Percentiles rank a stretch among this genome's conserved stretches.
These are phyloP conservation scores for Cytospora paraplurivora DNA, from an alignment of 2,329 filamentous ascomycete species.

Conservation along the genomic window DNA sequence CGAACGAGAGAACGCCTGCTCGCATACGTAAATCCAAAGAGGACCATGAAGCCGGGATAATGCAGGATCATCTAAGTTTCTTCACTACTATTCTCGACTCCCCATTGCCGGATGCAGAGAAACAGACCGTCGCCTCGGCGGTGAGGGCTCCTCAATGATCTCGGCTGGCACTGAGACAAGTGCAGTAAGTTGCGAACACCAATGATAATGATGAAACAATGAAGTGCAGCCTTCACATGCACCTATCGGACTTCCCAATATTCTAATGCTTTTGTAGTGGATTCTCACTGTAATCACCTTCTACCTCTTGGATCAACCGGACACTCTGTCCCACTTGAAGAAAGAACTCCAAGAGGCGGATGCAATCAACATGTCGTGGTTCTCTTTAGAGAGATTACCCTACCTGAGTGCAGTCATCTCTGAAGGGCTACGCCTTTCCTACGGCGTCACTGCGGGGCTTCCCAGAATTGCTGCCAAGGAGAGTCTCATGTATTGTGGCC, in stretches of 20 bases:
- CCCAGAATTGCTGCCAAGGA: conserved; percentile 23
- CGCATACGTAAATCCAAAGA: background rate
- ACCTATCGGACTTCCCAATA: too few relatives aligned
- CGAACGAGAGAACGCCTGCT: background rate
- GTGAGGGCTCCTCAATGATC: background rate
- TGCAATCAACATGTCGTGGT: conserved; percentile 26
- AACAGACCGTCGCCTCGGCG: background rate
- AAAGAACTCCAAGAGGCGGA: background rate
- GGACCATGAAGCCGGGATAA: background rate
- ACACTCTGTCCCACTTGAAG: background rate
- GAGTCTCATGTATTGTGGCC: conserved; percentile 6
- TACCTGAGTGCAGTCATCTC: conserved; percentile 31
- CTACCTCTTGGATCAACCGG: conserved; percentile 9
- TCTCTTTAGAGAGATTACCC: conserved; percentile 31
- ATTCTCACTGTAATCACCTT: conserved; percentile 4
- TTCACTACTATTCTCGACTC: conserved; percentile 1
- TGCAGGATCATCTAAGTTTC: background rate
- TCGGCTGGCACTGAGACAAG: conserved; percentile 11
- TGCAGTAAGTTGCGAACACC: too few relatives aligned
- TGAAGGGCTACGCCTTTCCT: conserved; percentile 32
- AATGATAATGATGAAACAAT: too few relatives aligned
- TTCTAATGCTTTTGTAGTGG: background rate
- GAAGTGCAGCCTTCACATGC: too few relatives aligned
- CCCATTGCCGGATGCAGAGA: conserved; percentile 3
- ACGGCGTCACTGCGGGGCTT: conserved; percentile 28